A percentile compares a stretch with the other conserved stretches of the same genome.
Evolutionary conservation across 345 rosid genomes (phyloP).

Genomic region (Dipteronia sinensis): DNA sequence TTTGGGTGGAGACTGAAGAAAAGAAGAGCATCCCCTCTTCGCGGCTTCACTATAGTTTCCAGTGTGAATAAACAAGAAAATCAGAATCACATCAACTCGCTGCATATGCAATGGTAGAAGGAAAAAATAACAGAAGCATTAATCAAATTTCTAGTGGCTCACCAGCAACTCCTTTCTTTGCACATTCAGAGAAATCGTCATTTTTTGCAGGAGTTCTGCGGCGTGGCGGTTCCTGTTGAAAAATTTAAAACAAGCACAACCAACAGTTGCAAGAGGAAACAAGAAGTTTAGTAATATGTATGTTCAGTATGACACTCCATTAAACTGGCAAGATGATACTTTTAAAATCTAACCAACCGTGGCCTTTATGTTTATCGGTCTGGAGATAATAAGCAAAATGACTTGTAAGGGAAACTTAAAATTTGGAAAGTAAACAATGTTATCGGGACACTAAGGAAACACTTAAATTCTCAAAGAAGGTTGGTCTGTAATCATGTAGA

Average conservation of each 20-base stretch:
- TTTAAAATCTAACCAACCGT: background rate
- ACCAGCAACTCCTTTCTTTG: constrained; percentile 93
- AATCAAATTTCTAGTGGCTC: constrained; percentile 2
- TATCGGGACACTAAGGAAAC: constrained; percentile 8
- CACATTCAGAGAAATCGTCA: constrained; percentile 89
- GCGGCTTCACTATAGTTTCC: constrained; percentile 67
- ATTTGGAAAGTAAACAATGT: background rate
- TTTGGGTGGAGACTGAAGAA: constrained; percentile 83
- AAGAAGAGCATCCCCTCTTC: constrained; percentile 83
- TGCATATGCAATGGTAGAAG: background rate
- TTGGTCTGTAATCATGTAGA: background rate
- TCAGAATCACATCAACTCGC: background rate
- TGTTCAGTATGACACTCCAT: background rate
- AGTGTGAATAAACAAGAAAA: constrained; percentile 12
- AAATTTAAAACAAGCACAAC: constrained; percentile 16
- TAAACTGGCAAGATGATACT: background rate
- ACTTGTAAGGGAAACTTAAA: background rate
- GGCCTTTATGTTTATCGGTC: background rate
- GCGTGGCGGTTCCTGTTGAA: constrained; percentile 64
- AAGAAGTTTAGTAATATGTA: background rate
- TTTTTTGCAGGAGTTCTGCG: constrained; percentile 48
- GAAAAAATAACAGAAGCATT: background rate
- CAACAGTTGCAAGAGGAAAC: background rate
- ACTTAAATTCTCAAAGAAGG: background rate
- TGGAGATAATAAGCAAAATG: background rate